Evolutionary conservation across 768 basidiomycete species (phyloP), one percentile per base, ranked within the genome.

Genomic region (Panaeolus cyanescens): DNA sequence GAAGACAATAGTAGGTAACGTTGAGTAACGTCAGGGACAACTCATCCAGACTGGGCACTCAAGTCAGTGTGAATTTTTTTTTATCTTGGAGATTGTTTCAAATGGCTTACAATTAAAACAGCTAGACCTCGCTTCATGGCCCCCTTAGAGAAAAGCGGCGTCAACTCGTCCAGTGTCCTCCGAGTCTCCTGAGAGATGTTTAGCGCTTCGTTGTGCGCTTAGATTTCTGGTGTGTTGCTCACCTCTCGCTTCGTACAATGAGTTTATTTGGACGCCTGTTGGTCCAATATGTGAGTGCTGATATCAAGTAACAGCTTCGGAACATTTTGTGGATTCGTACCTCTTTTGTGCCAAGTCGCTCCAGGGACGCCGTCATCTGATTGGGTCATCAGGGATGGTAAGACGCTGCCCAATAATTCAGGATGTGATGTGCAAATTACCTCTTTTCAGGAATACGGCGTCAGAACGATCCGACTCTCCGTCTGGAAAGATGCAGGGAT

Each of bases 151-250:
- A 15, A 50, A 50, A 50, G 45, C 45, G 10, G 45, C 15, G 45
- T 50, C 45, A 13, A 28, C 30, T 50, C 45, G 25, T 28, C 30
- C 22, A 5, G 45, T 12, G 15, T 50, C 45, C n/a, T n/a, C n/a
- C n/a, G n/a, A n/a, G 22, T 50, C 45, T 20, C 19, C 19, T 50
- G 19, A 50, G 8, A 15, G 0, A 28, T 2, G 25, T 25, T 50
- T 50, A 50, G 45, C 45, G 25, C n/a, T n/a, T n/a, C 45, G 45
- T 25, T 50, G 45, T 50, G 45, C 45, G 45, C 45, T 50, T 50
- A 50, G 15, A 28, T 9, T 28, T 28, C 3, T 5, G 15, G 12
- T 20, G 9, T 15, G 13, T n/a, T 28, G 25, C 45, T 50, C 45
- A 50, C 45, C 45, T 28, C 45, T 50, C n/a, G 45, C 45, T 9